A percentile compares a stretch with the other conserved stretches of the same genome.
Conservation (phyloP, 164 flowering plant species). For the Stephania yunnanensis region DNA sequence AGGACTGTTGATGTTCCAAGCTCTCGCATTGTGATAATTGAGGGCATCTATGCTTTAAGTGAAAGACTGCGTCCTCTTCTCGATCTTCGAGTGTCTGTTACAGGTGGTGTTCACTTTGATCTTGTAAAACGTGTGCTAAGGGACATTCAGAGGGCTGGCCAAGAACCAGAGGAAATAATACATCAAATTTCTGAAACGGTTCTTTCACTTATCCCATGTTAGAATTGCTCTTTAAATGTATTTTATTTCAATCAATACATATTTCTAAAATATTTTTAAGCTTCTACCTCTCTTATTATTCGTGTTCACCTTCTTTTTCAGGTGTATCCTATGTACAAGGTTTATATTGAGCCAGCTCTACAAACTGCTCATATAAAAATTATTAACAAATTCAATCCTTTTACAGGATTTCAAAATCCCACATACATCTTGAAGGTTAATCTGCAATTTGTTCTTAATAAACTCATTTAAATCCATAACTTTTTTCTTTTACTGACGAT, state of each 20-base stretch:
- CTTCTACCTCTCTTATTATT: conserved; percentile 4
- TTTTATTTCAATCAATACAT: background rate
- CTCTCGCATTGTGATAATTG: conserved; percentile 82
- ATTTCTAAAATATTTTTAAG: conserved; percentile 1
- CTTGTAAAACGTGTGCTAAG: conserved; percentile 92
- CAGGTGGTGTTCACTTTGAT: conserved; percentile 96
- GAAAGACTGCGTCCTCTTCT: conserved; percentile 72
- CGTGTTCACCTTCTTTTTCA: conserved; percentile 21
- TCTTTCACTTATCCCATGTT: conserved; percentile 25
- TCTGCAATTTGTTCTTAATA: background rate
- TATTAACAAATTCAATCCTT: conserved; percentile 90
- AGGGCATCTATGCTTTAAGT: conserved; percentile 95
- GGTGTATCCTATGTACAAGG: conserved; percentile 99
- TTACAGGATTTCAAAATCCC: conserved; percentile 89
- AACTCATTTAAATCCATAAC: background rate
- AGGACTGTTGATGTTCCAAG: conserved; percentile 89
- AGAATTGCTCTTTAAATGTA: conserved; percentile 10
- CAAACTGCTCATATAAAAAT: conserved; percentile 91
- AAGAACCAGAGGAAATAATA: conserved; percentile 95
- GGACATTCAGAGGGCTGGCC: conserved; percentile 96
- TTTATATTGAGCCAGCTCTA: conserved; percentile 96
- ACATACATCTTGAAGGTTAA: conserved; percentile 87
- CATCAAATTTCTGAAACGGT: conserved; percentile 99
- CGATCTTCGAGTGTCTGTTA: conserved; percentile 87
- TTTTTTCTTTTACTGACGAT: background rate